These are phyloP conservation scores for Camelina laxa DNA, from an alignment of 345 rosid genomes.

Conservation along the genomic window DNA sequence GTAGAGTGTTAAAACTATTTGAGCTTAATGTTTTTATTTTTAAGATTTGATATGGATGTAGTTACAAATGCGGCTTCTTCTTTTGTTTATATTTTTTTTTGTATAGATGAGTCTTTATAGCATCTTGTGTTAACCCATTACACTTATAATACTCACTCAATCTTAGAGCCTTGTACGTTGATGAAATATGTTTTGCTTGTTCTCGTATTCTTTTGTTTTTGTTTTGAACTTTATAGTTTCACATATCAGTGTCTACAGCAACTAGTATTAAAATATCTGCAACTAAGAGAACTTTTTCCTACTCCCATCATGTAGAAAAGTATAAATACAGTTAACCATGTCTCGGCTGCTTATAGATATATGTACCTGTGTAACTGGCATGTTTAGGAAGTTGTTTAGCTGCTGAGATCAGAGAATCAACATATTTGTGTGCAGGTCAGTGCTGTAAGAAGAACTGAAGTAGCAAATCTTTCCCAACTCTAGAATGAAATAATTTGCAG, in stretches of 20 bases:
- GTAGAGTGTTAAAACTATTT: too few species aligned
- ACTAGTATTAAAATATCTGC: not conserved
- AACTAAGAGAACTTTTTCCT: slow-evolving; percentile 2
- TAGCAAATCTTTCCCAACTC: too few species aligned
- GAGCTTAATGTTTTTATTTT: too few species aligned
- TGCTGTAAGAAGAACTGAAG: too few species aligned
- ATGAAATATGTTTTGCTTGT: too few species aligned
- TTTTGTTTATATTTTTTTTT: slow-evolving; percentile 5
- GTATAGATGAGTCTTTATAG: not conserved
- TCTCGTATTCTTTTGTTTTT: too few species aligned
- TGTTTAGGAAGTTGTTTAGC: slow-evolving; percentile 8
- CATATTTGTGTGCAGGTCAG: too few species aligned
- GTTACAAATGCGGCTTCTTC: not conserved
- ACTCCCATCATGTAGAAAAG: not conserved
- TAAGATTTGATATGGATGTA: not conserved
- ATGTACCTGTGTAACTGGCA: not conserved
- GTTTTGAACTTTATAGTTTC: not conserved
- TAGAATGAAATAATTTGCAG: too few species aligned
- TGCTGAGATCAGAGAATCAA: not conserved
- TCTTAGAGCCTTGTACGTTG: not conserved
- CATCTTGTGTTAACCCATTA: not conserved
- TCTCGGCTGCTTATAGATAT: too few species aligned
- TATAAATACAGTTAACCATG: too few species aligned
- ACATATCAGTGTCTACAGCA: not conserved
- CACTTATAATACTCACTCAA: not conserved